Conservation (phyloP, 768 basidiomycete genomes). For the Suillus variegatus region DNA sequence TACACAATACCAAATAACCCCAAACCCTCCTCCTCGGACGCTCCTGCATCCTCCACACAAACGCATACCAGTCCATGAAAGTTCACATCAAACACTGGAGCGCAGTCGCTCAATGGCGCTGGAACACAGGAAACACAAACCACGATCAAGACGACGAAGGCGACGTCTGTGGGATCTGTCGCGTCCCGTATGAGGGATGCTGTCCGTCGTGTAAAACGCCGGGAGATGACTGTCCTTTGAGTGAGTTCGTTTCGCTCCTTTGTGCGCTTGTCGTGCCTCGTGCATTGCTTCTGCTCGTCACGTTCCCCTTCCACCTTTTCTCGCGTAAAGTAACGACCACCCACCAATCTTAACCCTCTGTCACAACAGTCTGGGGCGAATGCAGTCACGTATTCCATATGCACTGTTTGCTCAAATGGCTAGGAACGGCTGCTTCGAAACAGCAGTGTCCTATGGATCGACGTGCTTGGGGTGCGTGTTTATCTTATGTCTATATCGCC, state of each 20-base stretch:
- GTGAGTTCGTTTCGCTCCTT: conserved; percentile 44
- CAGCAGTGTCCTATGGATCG: conserved; percentile 99
- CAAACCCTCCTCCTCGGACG: background rate
- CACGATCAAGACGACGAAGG: conserved; percentile 47
- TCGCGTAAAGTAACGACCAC: background rate
- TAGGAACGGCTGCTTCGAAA: conserved; percentile 85
- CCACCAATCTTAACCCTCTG: background rate
- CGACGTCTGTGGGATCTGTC: conserved; percentile 85
- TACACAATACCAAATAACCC: conserved; percentile 1
- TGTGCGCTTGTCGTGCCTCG: conserved; percentile 7
- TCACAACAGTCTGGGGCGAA: conserved; percentile 85
- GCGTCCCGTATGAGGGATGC: conserved; percentile 89
- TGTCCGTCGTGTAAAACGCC: conserved; percentile 97
- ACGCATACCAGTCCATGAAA: conserved; percentile 54
- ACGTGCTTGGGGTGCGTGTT: conserved; percentile 79
- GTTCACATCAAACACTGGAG: conserved; percentile 84
- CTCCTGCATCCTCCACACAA: background rate
- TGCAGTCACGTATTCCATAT: conserved; percentile 98
- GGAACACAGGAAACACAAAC: conserved; percentile 53
- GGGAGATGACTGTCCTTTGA: conserved; percentile 92
- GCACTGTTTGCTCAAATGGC: conserved; percentile 98
- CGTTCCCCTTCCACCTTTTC: background rate
- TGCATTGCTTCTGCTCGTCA: conserved; percentile 1
- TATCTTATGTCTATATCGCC: background rate
- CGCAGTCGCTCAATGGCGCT: conserved; percentile 87